Base-by-base conservation (phyloP, 2,329 filamentous ascomycete species). In the Mariannaea sp. region DNA sequence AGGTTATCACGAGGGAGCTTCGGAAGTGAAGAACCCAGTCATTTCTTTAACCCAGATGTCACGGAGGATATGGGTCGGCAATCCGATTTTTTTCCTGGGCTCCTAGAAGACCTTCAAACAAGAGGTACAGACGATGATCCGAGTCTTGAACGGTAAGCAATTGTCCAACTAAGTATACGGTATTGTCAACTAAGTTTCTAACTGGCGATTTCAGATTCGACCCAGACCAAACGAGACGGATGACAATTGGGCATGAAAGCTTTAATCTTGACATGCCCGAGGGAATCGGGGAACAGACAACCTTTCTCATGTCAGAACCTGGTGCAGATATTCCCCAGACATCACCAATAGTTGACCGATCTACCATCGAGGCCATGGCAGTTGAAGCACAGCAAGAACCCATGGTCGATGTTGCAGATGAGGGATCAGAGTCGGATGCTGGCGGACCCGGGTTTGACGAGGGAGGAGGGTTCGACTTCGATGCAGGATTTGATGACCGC, bases 1-100 rank as follows among this genome's bases (percentile, higher is more conserved):
- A 70, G 81, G 24, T 62, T 80, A 24, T 81, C 80, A 9, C 70
- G 84, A 49, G 79, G 77, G 2, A 84, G 80, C 56, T 70, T 85
- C 57, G 81, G 77, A 0, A 83, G 78, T 54, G 69, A 77, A 47
- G 73, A 78, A 19, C 74, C 80, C 65, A 86, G 82, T 61, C 83
- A 85, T 64, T 78, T 73, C 36, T 78, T 76, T 47, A 67, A 70
- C 20, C 36, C 36, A 13, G 68, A 76, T 14, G 63, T 65, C 4
- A 75, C 73, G 1, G 74, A 76, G 3, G 75, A 77, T 29, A 67
- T 74, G 3, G 75, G 73, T 0, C 71, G 77, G 10, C 75, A 77
- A 53, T 78, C 78, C 0, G 80, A 77, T 3, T 82, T 83, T 60
- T 83, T 83, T 49, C 78, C 80, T 0, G 75, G 73, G 2, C 68